A percentile compares a stretch with the other conserved stretches of the same genome.
Conservation (phyloP, 768 basidiomycete genomes). For the Pseudohyphozyma bogoriensis region DNA sequence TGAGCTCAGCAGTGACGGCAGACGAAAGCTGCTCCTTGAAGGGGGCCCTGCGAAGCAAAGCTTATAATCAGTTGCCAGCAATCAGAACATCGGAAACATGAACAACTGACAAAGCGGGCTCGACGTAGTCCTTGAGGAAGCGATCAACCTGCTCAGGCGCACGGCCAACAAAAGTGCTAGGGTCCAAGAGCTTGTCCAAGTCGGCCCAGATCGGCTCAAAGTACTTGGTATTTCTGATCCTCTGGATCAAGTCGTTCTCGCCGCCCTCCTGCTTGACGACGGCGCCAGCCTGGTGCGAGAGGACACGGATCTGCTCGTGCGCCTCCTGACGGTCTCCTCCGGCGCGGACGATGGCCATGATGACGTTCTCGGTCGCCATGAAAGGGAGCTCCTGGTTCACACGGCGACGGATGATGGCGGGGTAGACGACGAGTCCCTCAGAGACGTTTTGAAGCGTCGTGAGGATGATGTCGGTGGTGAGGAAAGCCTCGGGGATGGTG, state of each 20-base stretch:
- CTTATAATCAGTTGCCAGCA: too few species aligned
- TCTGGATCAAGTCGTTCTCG: slow-evolving; percentile 89
- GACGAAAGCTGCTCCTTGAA: too few species aligned
- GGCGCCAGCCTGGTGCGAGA: slow-evolving; percentile 86
- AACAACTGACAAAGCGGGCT: slow-evolving; percentile 63
- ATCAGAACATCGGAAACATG: too few species aligned
- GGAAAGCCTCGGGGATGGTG: slow-evolving; percentile 90
- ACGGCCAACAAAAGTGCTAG: slow-evolving; percentile 78
- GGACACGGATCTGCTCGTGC: slow-evolving; percentile 87
- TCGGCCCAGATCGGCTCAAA: slow-evolving; percentile 77
- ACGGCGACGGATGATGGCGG: slow-evolving; percentile 81
- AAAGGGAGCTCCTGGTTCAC: slow-evolving; percentile 93
- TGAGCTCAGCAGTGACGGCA: too few species aligned
- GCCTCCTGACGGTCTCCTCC: slow-evolving; percentile 91
- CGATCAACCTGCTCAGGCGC: slow-evolving; percentile 88
- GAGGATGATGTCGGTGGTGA: slow-evolving; percentile 91
- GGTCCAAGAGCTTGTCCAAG: slow-evolving; percentile 69
- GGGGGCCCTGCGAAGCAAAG: too few species aligned
- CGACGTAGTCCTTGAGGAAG: slow-evolving; percentile 79
- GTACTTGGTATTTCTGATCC: slow-evolving; percentile 69
- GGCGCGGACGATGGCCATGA: slow-evolving; percentile 91
- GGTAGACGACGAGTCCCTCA: slow-evolving; percentile 98
- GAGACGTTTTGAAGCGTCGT: slow-evolving; percentile 89
- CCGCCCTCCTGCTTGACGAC: slow-evolving; percentile 91
- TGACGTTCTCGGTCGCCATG: slow-evolving; percentile 99